Base-by-base conservation (phyloP, 2,329 filamentous ascomycete genomes). In the Ceratocystis alfenasii region DNA sequence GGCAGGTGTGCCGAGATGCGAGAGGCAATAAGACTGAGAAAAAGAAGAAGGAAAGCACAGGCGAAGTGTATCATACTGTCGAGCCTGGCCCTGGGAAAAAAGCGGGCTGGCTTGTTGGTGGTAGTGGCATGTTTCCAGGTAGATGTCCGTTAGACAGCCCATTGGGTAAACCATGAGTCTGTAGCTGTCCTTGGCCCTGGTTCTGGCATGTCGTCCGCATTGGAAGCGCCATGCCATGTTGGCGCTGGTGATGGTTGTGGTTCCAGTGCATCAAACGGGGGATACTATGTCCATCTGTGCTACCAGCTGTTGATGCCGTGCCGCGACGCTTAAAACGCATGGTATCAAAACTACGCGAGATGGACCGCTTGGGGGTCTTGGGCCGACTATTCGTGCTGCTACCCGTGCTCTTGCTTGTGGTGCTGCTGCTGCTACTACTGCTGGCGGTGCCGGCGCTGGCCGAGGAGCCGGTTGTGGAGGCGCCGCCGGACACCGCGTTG, bases 311-410 rank as follows among this genome's bases (percentile, higher is more conserved):
- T 41, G 63, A 65, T 12, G 25, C 53, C 20, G 63, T 15, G 30
- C 66, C 66, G 8, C 67, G 69, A n/a, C 69, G 66, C 65, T 71
- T 71, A 10, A 68, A 67, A 15, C 70, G 57, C 25, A 70, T 59
- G 60, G 70, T 70, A 45, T 71, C 70, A 30, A 71, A 59, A 55
- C 70, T 70, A 48, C 65, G 66, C 5, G 68, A 68, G 6, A 70
- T 48, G 12, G 66, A 65, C 10, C 70, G 66, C 48, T 70, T 71
- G 12, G 68, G 63, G 5, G 65, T 67, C 44, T 67, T 67, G 2
- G 70, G 69, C 8, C 62, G 55, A n/a, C 33, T 55, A 41, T 28
- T 28, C 12, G 44, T 53, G 22, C 50, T 55, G 15, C 59, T 55
- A 17, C 46, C 33, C 17, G 41, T 61, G 28, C 53, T 48, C 5